Conservation (phyloP, 495 filamentous ascomycete species). For the Lindgomyces ingoldianus region DNA sequence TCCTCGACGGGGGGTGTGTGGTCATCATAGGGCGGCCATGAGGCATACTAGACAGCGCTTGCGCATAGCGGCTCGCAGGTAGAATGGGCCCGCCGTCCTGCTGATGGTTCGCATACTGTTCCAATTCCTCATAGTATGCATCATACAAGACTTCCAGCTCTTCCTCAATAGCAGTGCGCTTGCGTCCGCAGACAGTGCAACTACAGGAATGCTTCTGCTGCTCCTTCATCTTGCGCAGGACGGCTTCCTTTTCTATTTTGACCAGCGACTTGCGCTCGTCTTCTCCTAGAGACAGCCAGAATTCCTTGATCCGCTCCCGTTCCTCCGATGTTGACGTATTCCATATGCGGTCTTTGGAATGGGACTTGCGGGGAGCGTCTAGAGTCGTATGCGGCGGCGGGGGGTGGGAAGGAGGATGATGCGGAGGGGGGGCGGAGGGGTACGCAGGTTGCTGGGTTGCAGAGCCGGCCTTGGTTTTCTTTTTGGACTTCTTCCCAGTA, state of each 20-base stretch:
- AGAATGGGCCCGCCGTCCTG: constrained; percentile 67
- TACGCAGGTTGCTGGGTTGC: constrained; percentile 31
- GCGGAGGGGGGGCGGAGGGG: constrained; percentile 28
- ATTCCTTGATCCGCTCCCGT: constrained; percentile 94
- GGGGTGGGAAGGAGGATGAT: constrained; percentile 9
- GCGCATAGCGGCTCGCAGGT: constrained; percentile 48
- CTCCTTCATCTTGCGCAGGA: constrained; percentile 99
- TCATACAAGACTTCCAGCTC: constrained; percentile 99
- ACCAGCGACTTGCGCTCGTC: constrained; percentile 90
- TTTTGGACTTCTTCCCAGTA: constrained; percentile 62
- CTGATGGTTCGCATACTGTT: constrained; percentile 93
- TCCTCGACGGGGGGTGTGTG: constrained; percentile 37
- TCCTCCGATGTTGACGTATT: constrained; percentile 92
- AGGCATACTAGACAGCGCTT: constrained; percentile 6
- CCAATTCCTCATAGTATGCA: constrained; percentile 97
- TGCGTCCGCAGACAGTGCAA: constrained; percentile 94
- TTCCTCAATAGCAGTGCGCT: constrained; percentile 96
- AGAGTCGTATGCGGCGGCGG: constrained; percentile 43
- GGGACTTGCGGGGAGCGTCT: constrained; percentile 28
- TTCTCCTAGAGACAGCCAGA: constrained; percentile 96
- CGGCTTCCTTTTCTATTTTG: constrained; percentile 97
- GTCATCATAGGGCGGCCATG: constrained; percentile 12
- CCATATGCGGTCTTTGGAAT: constrained; percentile 83
- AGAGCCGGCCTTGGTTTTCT: constrained; percentile 59
- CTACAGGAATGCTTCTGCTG: constrained; percentile 99